Percentiles rank a stretch among this genome's conserved stretches.
phyloP scores from a whole-genome alignment of 2,329 filamentous ascomycete species.

The Penicillium occitanis region DNA sequence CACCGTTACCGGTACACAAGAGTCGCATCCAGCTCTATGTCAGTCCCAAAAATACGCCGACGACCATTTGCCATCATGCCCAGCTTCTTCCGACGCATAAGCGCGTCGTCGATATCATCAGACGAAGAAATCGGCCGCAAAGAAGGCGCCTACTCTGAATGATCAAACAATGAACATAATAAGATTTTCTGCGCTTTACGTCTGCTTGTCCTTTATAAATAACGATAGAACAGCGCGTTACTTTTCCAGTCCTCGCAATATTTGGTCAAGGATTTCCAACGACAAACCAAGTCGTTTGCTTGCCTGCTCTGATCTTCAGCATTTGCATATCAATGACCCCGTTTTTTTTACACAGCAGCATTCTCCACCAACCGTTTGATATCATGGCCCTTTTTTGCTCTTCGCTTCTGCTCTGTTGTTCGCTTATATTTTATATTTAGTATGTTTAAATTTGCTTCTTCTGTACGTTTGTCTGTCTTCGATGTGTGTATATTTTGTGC shows the following conservation, averaged over 20 bases:
- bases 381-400: not conserved
- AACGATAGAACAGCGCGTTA: slow-evolving; percentile 17
- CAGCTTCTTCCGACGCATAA: slow-evolving; percentile 39
- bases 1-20: slow-evolving; percentile 36
- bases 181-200: not conserved
- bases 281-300: not conserved
- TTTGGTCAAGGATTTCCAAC: not conserved
- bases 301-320: slow-evolving; percentile 5
- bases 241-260: not conserved
- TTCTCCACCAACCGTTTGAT: not conserved
- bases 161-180: slow-evolving; percentile 17
- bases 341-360: not conserved
- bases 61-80: slow-evolving; percentile 37
- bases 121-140: slow-evolving; percentile 39
- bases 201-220: slow-evolving; percentile 1
- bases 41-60: slow-evolving; percentile 31
- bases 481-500: not conserved
- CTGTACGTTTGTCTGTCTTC: not conserved
- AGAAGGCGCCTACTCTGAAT: slow-evolving; percentile 42
- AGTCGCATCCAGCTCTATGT: slow-evolving; percentile 25
- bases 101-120: slow-evolving; percentile 41
- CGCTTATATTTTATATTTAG: slow-evolving; percentile 1
- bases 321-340: slow-evolving; percentile 20
- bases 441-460: not conserved
- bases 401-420: not conserved